Percentiles rank a stretch among this genome's conserved stretches.
Evolutionary conservation across 306 rosid species (phyloP).

Genomic region (Dalbergia cochinchinensis): DNA sequence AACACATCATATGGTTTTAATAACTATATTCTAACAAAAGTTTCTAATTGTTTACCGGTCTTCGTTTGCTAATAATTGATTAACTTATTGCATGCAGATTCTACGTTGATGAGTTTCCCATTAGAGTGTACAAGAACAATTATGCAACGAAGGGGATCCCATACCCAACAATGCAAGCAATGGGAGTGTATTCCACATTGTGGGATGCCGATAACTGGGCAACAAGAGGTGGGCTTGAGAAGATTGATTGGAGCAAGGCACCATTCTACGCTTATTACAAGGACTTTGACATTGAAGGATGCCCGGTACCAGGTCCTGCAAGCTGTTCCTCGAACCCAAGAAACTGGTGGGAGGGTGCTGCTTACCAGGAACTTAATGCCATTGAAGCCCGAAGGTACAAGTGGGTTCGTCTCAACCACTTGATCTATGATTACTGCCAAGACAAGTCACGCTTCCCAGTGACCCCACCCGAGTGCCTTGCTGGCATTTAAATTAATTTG

Average conservation of each 20-base stretch:
- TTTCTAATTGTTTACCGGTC: no score
- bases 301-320: constrained; percentile 73
- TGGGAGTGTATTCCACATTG: constrained; percentile 87
- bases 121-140: constrained; percentile 87
- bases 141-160: constrained; percentile 69
- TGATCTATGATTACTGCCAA: constrained; percentile 85
- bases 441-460: constrained; percentile 73
- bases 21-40: no score
- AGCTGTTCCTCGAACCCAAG: constrained; percentile 66
- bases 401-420: constrained; percentile 94
- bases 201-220: constrained; percentile 99
- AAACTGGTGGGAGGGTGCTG: constrained; percentile 91
- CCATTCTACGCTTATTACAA: constrained; percentile 85
- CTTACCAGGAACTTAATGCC: constrained; percentile 67
- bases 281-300: constrained; percentile 92
- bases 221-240: constrained; percentile 94
- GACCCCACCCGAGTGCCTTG: constrained; percentile 78
- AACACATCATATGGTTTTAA: no score
- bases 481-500: constrained; percentile 49
- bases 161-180: constrained; percentile 73
- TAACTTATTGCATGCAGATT: constrained; percentile 55
- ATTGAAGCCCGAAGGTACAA: constrained; percentile 62
- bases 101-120: constrained; percentile 76
- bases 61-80: no score
- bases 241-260: constrained; percentile 91